These are phyloP conservation scores for Hamamelis virginiana DNA, from an alignment of 164 flowering plant species.

Conservation along the genomic window DNA sequence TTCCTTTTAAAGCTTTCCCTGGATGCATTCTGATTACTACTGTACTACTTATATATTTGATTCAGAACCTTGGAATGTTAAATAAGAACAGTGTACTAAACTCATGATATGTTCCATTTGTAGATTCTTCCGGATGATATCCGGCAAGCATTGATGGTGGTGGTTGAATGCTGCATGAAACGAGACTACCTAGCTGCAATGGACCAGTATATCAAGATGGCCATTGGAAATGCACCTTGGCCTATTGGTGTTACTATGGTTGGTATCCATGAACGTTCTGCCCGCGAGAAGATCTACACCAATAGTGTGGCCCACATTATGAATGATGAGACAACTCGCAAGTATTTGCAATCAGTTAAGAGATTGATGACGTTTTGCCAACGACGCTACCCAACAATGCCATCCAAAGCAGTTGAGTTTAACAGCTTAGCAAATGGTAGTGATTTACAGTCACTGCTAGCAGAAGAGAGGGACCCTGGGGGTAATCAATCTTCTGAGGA, in stretches of 20 bases:
- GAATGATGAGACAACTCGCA: slow-evolving; percentile 99
- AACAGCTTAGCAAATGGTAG: slow-evolving; percentile 98
- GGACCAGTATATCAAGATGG: slow-evolving; percentile 92
- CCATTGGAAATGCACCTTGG: slow-evolving; percentile 99
- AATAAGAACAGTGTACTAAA: not conserved
- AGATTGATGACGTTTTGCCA: slow-evolving; percentile 94
- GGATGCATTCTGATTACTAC: too few relatives aligned
- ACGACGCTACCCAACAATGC: slow-evolving; percentile 86
- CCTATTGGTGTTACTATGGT: slow-evolving; percentile 99
- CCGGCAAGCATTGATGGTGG: slow-evolving; percentile 64
- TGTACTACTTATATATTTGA: not conserved
- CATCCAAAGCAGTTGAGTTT: slow-evolving; percentile 96
- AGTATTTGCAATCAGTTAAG: slow-evolving; percentile 91
- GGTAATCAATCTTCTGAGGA: slow-evolving; percentile 49
- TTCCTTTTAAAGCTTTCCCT: too few relatives aligned
- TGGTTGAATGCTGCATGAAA: slow-evolving; percentile 81
- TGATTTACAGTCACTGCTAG: slow-evolving; percentile 78
- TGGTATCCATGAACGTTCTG: slow-evolving; percentile 99
- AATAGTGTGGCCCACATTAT: slow-evolving; percentile 98
- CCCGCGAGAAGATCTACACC: slow-evolving; percentile 96
- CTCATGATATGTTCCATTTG: not conserved
- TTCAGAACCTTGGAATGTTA: not conserved
- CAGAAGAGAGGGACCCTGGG: slow-evolving; percentile 48
- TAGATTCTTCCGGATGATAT: slow-evolving; percentile 93
- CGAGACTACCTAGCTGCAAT: slow-evolving; percentile 94